Evolutionary conservation across 345 rosid genomes (phyloP), one percentile per base, ranked within the genome.

Genomic region (Ceriops zippeliana): DNA sequence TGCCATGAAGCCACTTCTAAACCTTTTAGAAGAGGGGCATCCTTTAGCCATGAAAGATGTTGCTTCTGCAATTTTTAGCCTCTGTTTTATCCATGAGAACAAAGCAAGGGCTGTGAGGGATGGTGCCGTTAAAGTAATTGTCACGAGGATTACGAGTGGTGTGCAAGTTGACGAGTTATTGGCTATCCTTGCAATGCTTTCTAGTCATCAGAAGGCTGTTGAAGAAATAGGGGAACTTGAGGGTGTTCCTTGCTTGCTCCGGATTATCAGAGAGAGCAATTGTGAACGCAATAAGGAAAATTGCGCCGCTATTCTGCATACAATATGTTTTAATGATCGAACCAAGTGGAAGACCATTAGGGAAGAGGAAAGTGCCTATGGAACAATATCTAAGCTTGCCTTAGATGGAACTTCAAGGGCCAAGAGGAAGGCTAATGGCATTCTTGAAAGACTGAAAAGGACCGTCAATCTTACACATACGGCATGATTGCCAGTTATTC

Each of bases 221-320:
- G 90, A 88, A 66, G 96, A 95, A 53, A 81, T 95, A 73, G 85
- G 84, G 49, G 93, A 88, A 61, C 82, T 84, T 27, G 89, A 80
- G 21, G 93, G 89, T 0, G 84, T 91, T 63, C 83, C 96, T 62
- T 91, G 88, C 85, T 78, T 95, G 83, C 86, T 95, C 28, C 70
- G 76, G 61, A 75, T 91, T 6, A 80, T 81, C 51, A 76, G 96
- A 76, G 96, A 87, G 85, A 88, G 86, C 65, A 76, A 62, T 21
- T 89, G 99, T 57, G 93, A 89, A 11, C 83, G 92, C 2, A 95
- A 81, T 70, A 91, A 95, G 85, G 99, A 95, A 81, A 95, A 95
- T 52, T 85, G 89, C 35, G 83, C 91, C 2, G 96, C 96, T 46
- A 84, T 91, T 69, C 79, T 91, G 26, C 84, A 87, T 66, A 86